phyloP scores from a whole-genome alignment of 805 yeast genomes.

The Candida morakotiae region DNA sequence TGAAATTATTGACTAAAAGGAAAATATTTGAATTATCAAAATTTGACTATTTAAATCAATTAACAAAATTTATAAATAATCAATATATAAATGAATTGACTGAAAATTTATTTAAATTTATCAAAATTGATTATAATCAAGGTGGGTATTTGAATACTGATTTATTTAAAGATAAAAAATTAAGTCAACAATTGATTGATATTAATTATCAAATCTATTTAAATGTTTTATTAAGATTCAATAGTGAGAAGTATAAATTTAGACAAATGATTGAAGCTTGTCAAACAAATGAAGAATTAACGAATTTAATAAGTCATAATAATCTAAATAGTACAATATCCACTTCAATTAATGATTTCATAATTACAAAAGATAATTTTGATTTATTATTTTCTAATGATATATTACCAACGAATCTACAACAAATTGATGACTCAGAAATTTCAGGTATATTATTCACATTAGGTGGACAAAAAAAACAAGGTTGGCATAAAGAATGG shows the following conservation, averaged over 20 bases:
- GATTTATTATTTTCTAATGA: constrained; percentile 24
- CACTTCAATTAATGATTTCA: constrained; percentile 11
- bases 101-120: constrained; percentile 34
- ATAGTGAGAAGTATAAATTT: constrained; percentile 37
- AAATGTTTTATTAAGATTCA: constrained; percentile 31
- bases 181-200: constrained; percentile 9
- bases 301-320: constrained; percentile 25
- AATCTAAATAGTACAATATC: constrained; percentile 14
- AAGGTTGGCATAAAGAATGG: constrained; percentile 89
- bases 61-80: constrained; percentile 34
- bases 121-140: constrained; percentile 14
- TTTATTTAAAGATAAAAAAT: constrained; percentile 10
- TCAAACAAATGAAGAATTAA: constrained; percentile 36
- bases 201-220: constrained; percentile 27
- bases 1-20: constrained; percentile 31
- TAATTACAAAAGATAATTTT: constrained; percentile 22
- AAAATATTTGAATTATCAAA: constrained; percentile 40
- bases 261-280: constrained; percentile 40
- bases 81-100: constrained; percentile 36
- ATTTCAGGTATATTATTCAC: constrained; percentile 52
- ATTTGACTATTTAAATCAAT: constrained; percentile 42
- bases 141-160: constrained; percentile 12
- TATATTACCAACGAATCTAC: constrained; percentile 3
- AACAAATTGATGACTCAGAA: constrained; percentile 19
- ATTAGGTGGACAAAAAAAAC: constrained; percentile 56